Percentiles rank a stretch among this genome's conserved stretches.
These are phyloP conservation scores for Amphirosellinia nigrospora DNA, from an alignment of 495 filamentous ascomycete genomes.

Conservation along the genomic window DNA sequence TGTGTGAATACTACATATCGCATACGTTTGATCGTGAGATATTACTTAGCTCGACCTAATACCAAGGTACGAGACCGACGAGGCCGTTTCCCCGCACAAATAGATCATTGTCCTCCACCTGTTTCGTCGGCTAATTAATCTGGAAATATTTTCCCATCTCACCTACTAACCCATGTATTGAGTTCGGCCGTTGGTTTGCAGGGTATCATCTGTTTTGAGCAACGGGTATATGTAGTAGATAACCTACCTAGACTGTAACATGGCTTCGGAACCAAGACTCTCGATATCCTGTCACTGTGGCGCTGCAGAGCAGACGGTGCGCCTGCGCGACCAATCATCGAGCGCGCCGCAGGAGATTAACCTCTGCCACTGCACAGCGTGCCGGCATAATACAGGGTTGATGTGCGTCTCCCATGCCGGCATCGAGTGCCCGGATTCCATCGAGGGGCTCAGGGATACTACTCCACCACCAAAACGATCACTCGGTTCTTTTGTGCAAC, in stretches of 20 bases:
- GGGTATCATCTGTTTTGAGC: too few relatives aligned
- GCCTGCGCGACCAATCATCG: constrained; percentile 38
- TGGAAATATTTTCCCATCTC: not conserved
- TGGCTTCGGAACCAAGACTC: not conserved
- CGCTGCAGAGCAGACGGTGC: constrained; percentile 49
- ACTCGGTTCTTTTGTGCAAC: constrained; percentile 68
- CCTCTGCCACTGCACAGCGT: constrained; percentile 71
- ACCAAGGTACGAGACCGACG: not conserved
- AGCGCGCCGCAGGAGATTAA: constrained; percentile 35
- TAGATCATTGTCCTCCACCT: not conserved
- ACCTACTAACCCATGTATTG: not conserved
- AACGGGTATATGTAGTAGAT: not conserved
- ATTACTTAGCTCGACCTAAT: not conserved
- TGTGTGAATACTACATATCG: not conserved
- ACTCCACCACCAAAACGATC: constrained; percentile 37
- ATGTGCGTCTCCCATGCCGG: constrained; percentile 61
- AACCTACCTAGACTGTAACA: not conserved
- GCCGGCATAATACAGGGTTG: constrained; percentile 64
- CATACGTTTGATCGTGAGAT: not conserved
- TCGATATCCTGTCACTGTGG: constrained; percentile 65
- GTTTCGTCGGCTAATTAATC: not conserved
- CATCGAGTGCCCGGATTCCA: constrained; percentile 37
- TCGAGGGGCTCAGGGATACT: constrained; percentile 55
- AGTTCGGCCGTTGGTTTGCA: not conserved
- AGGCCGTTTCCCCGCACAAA: constrained; percentile 7